Conservation (phyloP, 2,329 filamentous ascomycete genomes). For the Paraconiothyrium sp. region DNA sequence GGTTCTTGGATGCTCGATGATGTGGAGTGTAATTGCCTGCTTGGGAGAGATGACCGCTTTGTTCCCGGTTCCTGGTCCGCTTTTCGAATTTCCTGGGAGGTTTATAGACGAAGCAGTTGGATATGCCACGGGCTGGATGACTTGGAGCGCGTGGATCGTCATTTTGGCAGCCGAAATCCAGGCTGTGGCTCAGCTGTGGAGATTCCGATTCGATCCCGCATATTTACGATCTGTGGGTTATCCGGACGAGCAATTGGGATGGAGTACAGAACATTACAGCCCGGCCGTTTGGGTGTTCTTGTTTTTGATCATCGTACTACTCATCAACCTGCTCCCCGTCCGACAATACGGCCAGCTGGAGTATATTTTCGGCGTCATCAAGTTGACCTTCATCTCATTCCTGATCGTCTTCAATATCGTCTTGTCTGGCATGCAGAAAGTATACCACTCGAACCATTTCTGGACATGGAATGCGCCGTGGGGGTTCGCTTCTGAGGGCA, state of each 20-base stretch:
- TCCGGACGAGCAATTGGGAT: slow-evolving; percentile 64
- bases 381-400: slow-evolving; percentile 67
- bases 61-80: slow-evolving; percentile 88
- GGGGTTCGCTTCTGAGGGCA: slow-evolving; percentile 39
- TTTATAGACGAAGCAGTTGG: slow-evolving; percentile 74
- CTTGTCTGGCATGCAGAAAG: slow-evolving; percentile 42
- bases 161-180: slow-evolving; percentile 66
- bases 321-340: slow-evolving; percentile 87
- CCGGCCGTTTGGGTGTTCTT: slow-evolving; percentile 74
- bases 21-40: slow-evolving; percentile 50
- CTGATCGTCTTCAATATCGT: slow-evolving; percentile 57
- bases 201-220: slow-evolving; percentile 49
- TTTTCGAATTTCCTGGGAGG: slow-evolving; percentile 86
- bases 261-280: slow-evolving; percentile 71
- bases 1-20: slow-evolving; percentile 47
- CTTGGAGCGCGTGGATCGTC: slow-evolving; percentile 83
- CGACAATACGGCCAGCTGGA: slow-evolving; percentile 88
- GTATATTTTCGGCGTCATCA: slow-evolving; percentile 84
- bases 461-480: slow-evolving; percentile 50
- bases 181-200: slow-evolving; percentile 53
- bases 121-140: slow-evolving; percentile 58
- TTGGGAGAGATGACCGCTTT: slow-evolving; percentile 88
- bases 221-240: slow-evolving; percentile 46
- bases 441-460: slow-evolving; percentile 35
- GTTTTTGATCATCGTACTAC: slow-evolving; percentile 77